Base-by-base conservation (phyloP, 2,329 filamentous ascomycete species). In the Lasiodiplodia sp. region DNA sequence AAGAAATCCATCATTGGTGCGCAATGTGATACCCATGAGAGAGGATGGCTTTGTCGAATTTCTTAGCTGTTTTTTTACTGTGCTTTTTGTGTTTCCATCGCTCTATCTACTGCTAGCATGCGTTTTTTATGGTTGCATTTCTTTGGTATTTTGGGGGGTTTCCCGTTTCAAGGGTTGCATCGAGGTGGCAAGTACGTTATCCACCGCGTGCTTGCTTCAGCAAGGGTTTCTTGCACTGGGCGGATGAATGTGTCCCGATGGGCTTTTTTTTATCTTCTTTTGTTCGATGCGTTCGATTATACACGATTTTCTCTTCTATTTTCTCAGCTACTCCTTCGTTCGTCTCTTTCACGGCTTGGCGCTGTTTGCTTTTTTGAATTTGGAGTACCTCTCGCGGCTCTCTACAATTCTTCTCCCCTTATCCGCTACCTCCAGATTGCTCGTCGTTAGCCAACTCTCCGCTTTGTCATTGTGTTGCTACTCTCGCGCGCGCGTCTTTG, bases 11-110 rank as follows among this genome's bases (percentile, higher is more conserved):
- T 72, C 70, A 70, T 72, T 70, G 71, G 72, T 72, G 72, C 73
- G 71, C 67, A 68, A 75, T 74, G 75, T 68, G 69, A 76, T 74
- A 75, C 73, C 72, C 72, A 74, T 72, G 70, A 73, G 68, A 72
- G 69, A 67, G 69, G 71, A 73, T 69, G 71, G 68, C 71, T 71
- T 71, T 72, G 71, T 72, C 70, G 72, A 56, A 68, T 60, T 64
- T 66, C 53, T 67, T 67, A 67, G 37, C 31, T 58, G 37, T 55
- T 66, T 60, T 66, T n/a, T 23, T 58, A 16, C 23, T 21, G 58
- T 28, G 47, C 21, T 67, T 31, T 49, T 23, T 49, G 53, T 51
- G 60, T 31, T 25, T 34, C 47, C 38, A 25, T 52, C 60, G 60
- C 31, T 64, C 23, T 52, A 18, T 52, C 31, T 14, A 52, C 28